These are phyloP conservation scores for Ilyonectria robusta DNA, from an alignment of 2,329 filamentous ascomycete genomes.

Conservation along the genomic window DNA sequence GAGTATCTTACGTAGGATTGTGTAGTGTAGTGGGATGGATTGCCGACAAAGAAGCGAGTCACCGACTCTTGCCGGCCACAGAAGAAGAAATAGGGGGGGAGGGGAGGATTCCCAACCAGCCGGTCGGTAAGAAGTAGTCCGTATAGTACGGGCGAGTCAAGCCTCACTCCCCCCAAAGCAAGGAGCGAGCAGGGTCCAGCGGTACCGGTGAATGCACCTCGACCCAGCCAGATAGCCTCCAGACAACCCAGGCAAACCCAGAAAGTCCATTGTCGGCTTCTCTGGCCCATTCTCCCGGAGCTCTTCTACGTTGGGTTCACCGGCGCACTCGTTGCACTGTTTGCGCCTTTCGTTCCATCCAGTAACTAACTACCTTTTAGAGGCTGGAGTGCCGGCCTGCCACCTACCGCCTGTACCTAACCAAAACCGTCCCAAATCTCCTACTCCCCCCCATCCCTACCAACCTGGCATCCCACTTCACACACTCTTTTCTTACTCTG, in stretches of 20 bases:
- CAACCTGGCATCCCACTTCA: conserved; percentile 17
- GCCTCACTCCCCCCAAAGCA: neutral
- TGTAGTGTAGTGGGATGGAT: neutral
- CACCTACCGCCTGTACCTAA: conserved; percentile 15
- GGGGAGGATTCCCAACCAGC: neutral
- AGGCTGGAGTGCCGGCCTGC: neutral
- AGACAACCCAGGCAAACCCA: neutral
- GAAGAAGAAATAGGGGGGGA: neutral
- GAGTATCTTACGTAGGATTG: neutral
- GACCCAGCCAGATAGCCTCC: neutral
- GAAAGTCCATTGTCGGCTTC: conserved; percentile 4
- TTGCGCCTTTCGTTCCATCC: neutral
- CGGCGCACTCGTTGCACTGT: conserved; percentile 1
- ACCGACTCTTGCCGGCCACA: neutral
- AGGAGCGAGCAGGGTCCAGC: neutral
- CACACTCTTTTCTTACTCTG: conserved; percentile 19
- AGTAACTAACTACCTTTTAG: neutral
- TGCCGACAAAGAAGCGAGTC: neutral
- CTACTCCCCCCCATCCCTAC: conserved; percentile 11
- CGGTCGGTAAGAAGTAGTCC: neutral
- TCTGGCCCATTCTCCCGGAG: conserved; percentile 18
- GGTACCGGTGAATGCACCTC: too few species aligned
- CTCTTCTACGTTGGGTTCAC: conserved; percentile 11
- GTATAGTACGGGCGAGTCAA: neutral
- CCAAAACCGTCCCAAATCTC: conserved; percentile 9